phyloP scores from a whole-genome alignment of 495 filamentous ascomycete genomes.

The Aspergillus nidulans region DNA sequence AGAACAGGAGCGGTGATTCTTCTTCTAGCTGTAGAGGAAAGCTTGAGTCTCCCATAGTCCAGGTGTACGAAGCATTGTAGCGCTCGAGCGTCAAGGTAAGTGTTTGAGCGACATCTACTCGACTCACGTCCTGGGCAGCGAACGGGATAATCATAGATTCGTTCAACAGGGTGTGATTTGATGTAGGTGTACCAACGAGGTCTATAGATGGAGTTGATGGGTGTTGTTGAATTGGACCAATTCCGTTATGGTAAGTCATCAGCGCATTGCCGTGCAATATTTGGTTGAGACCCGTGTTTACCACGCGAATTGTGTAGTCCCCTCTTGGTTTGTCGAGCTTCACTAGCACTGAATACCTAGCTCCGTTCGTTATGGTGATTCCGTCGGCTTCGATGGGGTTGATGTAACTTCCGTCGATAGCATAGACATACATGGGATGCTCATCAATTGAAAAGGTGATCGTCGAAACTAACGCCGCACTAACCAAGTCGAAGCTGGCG shows the following conservation, averaged over 20 bases:
- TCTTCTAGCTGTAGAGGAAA: conserved; percentile 31
- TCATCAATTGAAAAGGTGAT: conserved; percentile 36
- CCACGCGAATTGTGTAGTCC: conserved; percentile 36
- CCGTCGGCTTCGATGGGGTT: conserved; percentile 30
- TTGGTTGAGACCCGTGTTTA: conserved; percentile 30
- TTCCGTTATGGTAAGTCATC: conserved; percentile 20
- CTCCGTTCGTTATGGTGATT: conserved; percentile 27
- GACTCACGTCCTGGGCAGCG: conserved; percentile 32
- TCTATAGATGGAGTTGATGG: conserved; percentile 38
- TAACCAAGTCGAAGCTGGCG: conserved; percentile 31
- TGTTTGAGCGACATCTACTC: conserved; percentile 34
- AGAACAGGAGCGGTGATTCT: conserved; percentile 45
- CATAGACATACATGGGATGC: conserved; percentile 41
- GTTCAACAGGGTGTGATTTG: conserved; percentile 37
- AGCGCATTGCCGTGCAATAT: conserved; percentile 32
- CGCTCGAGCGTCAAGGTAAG: conserved; percentile 32
- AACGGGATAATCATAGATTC: conserved; percentile 37
- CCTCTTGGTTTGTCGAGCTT: conserved; percentile 30
- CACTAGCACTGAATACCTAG: conserved; percentile 36
- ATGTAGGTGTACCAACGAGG: conserved; percentile 30
- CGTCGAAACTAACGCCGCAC: conserved; percentile 21
- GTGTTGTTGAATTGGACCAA: background rate
- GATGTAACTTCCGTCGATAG: conserved; percentile 39
- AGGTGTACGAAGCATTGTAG: conserved; percentile 39
- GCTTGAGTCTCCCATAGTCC: conserved; percentile 41